Evolutionary conservation across 306 rosid genomes (phyloP).

Genomic region (Sphenostylis stenocarpa): DNA sequence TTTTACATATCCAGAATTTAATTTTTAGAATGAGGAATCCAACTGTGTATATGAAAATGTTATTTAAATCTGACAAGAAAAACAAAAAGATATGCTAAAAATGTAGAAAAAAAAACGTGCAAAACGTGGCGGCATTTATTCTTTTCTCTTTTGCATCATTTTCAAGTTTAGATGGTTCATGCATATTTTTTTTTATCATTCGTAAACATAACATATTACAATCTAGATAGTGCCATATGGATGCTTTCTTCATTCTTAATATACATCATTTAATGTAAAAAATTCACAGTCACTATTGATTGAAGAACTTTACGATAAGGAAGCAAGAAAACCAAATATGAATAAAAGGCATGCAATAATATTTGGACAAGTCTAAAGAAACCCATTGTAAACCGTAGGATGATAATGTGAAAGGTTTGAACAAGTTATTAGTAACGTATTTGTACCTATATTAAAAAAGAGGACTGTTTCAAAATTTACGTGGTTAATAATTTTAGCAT

Average conservation of each 20-base stretch:
- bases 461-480: neutral
- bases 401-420: neutral
- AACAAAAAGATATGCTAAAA: no score
- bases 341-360: no score
- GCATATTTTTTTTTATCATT: neutral
- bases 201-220: no score
- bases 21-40: neutral
- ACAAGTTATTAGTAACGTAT: neutral
- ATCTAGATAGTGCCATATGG: no score
- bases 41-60: neutral
- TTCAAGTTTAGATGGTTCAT: neutral
- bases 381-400: neutral
- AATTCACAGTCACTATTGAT: neutral
- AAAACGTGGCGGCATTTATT: neutral
- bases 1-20: no score
- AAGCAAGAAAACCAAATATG: neutral
- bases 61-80: neutral
- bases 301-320: neutral
- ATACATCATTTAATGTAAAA: neutral
- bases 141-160: neutral
- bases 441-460: neutral
- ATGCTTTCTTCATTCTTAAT: neutral
- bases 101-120: neutral
- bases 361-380: neutral
- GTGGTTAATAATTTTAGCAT: neutral